These are phyloP conservation scores for Dendrocalamus latiflorus DNA, from an alignment of 202 grass and related monocot genomes.

Conservation along the genomic window DNA sequence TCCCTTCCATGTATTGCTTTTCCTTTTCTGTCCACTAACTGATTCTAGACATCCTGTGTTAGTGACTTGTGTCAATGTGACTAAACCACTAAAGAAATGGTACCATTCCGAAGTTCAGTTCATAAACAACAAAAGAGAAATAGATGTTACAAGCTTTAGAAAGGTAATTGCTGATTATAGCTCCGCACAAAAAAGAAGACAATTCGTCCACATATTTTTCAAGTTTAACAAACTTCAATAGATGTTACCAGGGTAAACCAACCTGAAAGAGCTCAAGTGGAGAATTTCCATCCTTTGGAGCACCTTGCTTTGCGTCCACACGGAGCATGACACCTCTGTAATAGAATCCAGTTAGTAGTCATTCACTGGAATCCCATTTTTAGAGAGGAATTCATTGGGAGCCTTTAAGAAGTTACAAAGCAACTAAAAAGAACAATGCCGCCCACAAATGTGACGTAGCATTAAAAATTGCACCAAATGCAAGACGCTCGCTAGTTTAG, in stretches of 20 bases:
- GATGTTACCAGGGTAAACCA: neutral
- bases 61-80: neutral
- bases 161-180: neutral
- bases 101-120: neutral
- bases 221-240: neutral
- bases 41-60: neutral
- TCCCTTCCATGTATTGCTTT: neutral
- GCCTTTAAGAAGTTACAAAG: no score
- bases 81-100: neutral
- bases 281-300: no score
- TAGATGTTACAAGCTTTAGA: neutral
- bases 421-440: no score
- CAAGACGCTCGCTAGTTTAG: neutral
- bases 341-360: no score
- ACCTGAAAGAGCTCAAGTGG: slow-evolving; percentile 93
- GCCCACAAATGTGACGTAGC: no score
- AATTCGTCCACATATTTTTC: neutral
- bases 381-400: no score
- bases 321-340: no score
- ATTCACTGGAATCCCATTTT: no score
- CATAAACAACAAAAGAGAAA: neutral
- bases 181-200: neutral
- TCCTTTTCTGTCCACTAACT: neutral
- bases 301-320: no score
- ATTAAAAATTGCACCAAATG: no score